These are phyloP conservation scores for Eragrostis curvula DNA, from an alignment of 176 grass and related monocot genomes.

Conservation along the genomic window DNA sequence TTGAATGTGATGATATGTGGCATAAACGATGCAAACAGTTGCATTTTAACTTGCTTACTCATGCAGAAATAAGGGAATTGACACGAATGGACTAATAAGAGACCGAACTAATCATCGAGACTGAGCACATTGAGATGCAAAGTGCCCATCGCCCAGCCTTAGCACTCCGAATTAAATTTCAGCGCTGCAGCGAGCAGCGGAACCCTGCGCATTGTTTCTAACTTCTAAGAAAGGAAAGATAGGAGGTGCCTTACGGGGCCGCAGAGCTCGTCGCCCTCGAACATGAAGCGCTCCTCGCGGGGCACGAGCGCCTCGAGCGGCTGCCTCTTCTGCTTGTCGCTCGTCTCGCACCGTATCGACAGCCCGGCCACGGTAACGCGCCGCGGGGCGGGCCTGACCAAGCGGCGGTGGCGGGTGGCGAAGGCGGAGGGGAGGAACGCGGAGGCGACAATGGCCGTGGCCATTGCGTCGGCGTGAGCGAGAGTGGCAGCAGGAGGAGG, in stretches of 20 bases:
- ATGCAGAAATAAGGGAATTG: background rate
- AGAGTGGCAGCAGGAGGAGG: background rate
- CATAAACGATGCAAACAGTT: background rate
- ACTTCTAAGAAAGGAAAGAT: background rate
- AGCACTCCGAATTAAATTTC: background rate
- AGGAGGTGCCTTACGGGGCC: slow-evolving; percentile 44
- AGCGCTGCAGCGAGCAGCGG: background rate
- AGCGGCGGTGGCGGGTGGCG: slow-evolving; percentile 17
- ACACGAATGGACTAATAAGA: background rate
- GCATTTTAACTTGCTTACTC: slow-evolving; percentile 17
- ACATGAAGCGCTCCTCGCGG: slow-evolving; percentile 78
- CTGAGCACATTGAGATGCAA: background rate
- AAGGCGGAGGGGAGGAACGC: slow-evolving; percentile 54
- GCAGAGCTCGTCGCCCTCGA: slow-evolving; percentile 68
- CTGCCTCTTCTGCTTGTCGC: slow-evolving; percentile 56
- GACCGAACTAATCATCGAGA: slow-evolving; percentile 4
- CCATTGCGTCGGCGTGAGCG: slow-evolving; percentile 47
- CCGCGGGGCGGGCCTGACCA: slow-evolving; percentile 27
- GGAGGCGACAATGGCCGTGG: slow-evolving; percentile 54
- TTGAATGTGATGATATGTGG: background rate
- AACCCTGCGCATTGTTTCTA: background rate
- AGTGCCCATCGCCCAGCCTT: background rate
- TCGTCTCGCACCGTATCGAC: slow-evolving; percentile 61
- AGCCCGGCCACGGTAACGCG: slow-evolving; percentile 35
- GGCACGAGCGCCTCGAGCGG: slow-evolving; percentile 49